These are phyloP conservation scores for Populus trichocarpa DNA, from an alignment of 441 rosid species.

Conservation along the genomic window DNA sequence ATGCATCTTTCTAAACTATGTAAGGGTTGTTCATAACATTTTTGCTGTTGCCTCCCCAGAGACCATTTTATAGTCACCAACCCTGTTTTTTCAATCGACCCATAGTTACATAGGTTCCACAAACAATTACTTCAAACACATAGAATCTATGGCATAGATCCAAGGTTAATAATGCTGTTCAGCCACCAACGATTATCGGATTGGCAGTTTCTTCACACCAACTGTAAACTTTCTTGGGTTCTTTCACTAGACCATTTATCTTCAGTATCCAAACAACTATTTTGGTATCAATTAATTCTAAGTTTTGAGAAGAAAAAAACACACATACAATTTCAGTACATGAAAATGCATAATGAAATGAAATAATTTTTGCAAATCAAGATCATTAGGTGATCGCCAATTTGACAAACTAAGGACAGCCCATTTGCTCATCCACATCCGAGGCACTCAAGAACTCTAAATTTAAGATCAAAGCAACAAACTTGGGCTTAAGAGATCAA, in stretches of 20 bases:
- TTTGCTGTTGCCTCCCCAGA: not conserved
- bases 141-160: too few species aligned
- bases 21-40: not conserved
- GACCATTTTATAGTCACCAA: not conserved
- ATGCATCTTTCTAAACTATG: not conserved
- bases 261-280: not conserved
- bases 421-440: not conserved
- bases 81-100: not conserved
- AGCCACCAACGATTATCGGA: not conserved
- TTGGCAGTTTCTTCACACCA: too few species aligned
- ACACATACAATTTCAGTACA: not conserved
- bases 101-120: not conserved
- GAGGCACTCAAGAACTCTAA: not conserved
- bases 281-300: not conserved
- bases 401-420: too few species aligned
- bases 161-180: not conserved
- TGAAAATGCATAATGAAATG: not conserved
- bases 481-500: not conserved
- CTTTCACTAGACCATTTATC: not conserved
- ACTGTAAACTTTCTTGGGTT: not conserved
- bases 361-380: not conserved
- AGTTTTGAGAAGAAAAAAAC: not conserved
- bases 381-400: not conserved
- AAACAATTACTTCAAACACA: not conserved
- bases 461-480: not conserved